Base-by-base conservation (phyloP, 148 eudicot genomes). In the Chenopodium quinoa region DNA sequence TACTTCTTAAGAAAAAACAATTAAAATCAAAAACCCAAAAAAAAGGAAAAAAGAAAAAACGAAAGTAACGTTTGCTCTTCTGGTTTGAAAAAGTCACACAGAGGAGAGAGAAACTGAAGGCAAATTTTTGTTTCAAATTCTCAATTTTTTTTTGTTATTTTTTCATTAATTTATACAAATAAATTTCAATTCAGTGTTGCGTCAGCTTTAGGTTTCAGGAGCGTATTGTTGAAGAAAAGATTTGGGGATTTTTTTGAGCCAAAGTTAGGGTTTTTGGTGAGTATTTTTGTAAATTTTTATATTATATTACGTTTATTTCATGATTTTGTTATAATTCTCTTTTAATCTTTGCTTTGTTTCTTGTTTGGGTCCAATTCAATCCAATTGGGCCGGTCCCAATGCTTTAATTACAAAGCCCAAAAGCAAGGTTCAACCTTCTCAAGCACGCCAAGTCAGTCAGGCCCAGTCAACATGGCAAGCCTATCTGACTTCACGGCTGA, bases 21-120 rank as follows among this genome's bases (percentile, higher is more conserved):
- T 4, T 0, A 34, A 34, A 34, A 34, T 34, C 37, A 6, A 34
- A 40, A 40, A 40, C 44, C 44, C 44, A 40, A 40, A 44, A 50
- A 10, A 9, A 47, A 50, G 11, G 16, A 2, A 12, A 48, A 9
- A 48, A 48, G 3, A 10, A 48, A 48, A 48, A 13, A 13, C 12
- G 64, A 78, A 29, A 78, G 40, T 66, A 71, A 69, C 63, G 75
- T 69, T 78, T 78, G 63, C 60, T 78, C 64, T 78, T 50, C 75
- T 66, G 65, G 7, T 78, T 78, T 75, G 74, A 50, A 78, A 67
- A 78, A 75, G 81, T 78, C 81, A 50, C 75, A 50, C 75, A 31
- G 46, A 54, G 70, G 23, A 65, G 66, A 56, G 62, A 56, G 62
- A 17, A 56, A 56, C 4, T 16, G 20, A 79, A 37, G 44, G 73